Percentiles rank a stretch among this genome's conserved stretches.
These are phyloP conservation scores for Brettanomyces anomalus DNA, from an alignment of 805 yeast genomes.

Conservation along the genomic window DNA sequence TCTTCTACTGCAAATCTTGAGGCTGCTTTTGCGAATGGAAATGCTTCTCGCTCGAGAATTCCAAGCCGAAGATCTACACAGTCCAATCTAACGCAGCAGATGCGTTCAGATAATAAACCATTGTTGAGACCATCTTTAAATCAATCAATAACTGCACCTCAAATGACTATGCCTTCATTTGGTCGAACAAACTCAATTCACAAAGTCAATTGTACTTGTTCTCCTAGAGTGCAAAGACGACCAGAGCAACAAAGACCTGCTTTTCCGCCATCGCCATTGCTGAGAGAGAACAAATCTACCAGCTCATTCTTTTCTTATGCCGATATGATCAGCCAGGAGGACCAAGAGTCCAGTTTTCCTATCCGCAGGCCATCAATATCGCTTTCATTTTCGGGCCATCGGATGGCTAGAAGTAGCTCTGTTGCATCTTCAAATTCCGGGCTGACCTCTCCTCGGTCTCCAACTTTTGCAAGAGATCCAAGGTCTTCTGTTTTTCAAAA, in stretches of 20 bases:
- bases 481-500: conserved; percentile 8
- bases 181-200: conserved; percentile 1
- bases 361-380: conserved; percentile 54
- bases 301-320: conserved; percentile 67
- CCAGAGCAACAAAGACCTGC: conserved; percentile 5
- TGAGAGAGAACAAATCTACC: conserved; percentile 23
- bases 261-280: conserved; percentile 27
- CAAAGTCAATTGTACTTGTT: not conserved
- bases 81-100: conserved; percentile 21
- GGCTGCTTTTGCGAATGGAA: conserved; percentile 19
- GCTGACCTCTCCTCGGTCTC: conserved; percentile 9
- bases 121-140: conserved; percentile 7
- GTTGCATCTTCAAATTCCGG: conserved; percentile 10
- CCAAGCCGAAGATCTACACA: conserved; percentile 11
- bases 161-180: not conserved
- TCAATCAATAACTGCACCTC: conserved; percentile 6
- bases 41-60: not conserved
- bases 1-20: conserved; percentile 44
- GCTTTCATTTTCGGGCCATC: conserved; percentile 30
- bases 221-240: not conserved
- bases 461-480: conserved; percentile 8
- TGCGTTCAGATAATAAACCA: conserved; percentile 5
- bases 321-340: conserved; percentile 66
- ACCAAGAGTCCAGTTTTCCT: conserved; percentile 28
- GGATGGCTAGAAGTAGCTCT: conserved; percentile 22